Evolutionary conservation across 495 filamentous ascomycete genomes (phyloP), one percentile per base, ranked within the genome.

Genomic region (Aspergillus panamensis): DNA sequence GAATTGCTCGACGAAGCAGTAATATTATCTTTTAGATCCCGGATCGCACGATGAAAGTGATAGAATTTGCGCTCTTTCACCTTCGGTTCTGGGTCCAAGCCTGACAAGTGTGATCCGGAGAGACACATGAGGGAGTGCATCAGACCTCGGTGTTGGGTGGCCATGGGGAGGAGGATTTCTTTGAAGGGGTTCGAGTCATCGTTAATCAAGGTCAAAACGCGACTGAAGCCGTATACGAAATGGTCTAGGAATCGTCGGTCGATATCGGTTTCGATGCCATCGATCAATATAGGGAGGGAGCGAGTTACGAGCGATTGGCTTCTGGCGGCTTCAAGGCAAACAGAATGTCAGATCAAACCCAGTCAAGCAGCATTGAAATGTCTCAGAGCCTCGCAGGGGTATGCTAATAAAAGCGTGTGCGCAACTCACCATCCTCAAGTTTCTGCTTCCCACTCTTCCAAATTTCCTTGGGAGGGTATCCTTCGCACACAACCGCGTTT

Each of bases 121-220:
- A 96, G 80, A 49, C 89, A 92, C 55, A 96, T 82, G 50, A 96
- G 84, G 32, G 91, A 94, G 70, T 96, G 92, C 92, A 96, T 96
- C 42, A 96, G 77, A 13, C 92, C 91, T 48, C 84, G 81, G 66
- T 96, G 89, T 53, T 87, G 80, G 12, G 90, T 83, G 0, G 92
- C 92, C 80, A 96, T 88, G 21, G 91, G 89, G 8, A 96, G 79
- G 50, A 96, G 78, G 70, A 94, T 87, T 60, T 91, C 88, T 66
- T 91, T 90, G 75, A 96, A 96, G 10, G 91, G 90, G 66, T 95
- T 95, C 54, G 87, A 87, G 62, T 88, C 82, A 67, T 94, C 89
- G 43, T 87, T 90, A 64, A 93, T 89, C 30, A 93, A 80, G 10
- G 89, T 94, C 52, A 96, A 76, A 5, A 95, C 89, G 21, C 84